Conservation (phyloP, 805 yeast genomes). For the Dipodascus geniculatus region DNA sequence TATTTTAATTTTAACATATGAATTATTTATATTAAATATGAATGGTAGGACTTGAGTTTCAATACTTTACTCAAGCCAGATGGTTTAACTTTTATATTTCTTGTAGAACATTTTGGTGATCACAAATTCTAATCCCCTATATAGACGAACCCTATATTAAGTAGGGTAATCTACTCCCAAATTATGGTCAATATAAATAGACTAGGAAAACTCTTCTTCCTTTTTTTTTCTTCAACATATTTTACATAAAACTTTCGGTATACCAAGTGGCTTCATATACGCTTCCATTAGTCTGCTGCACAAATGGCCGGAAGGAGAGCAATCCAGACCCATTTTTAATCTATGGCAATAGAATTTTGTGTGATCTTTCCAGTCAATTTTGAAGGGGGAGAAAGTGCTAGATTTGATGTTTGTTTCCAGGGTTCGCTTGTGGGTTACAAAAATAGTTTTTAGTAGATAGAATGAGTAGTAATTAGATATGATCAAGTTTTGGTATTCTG, state of each 20-base stretch:
- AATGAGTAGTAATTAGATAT: no score
- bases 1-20: not conserved
- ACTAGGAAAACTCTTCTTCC: slow-evolving; percentile 4
- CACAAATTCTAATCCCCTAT: no score
- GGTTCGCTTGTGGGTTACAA: slow-evolving; percentile 25
- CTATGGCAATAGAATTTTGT: slow-evolving; percentile 4
- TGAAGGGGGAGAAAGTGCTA: not conserved
- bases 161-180: not conserved
- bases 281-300: slow-evolving; percentile 11
- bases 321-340: slow-evolving; percentile 13
- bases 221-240: slow-evolving; percentile 6
- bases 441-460: no score
- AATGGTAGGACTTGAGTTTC: not conserved
- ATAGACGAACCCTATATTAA: not conserved
- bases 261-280: slow-evolving; percentile 16
- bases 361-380: not conserved
- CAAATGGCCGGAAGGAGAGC: slow-evolving; percentile 24
- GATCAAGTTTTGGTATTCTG: no score
- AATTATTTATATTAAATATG: not conserved
- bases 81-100: not conserved
- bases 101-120: no score
- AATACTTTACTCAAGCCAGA: no score
- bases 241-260: slow-evolving; percentile 13
- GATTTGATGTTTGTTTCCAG: slow-evolving; percentile 3
- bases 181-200: not conserved